A percentile compares a stretch with the other conserved stretches of the same genome.
phyloP scores from a whole-genome alignment of 1,284 basidiomycete species.

The Leccinum huronense region DNA sequence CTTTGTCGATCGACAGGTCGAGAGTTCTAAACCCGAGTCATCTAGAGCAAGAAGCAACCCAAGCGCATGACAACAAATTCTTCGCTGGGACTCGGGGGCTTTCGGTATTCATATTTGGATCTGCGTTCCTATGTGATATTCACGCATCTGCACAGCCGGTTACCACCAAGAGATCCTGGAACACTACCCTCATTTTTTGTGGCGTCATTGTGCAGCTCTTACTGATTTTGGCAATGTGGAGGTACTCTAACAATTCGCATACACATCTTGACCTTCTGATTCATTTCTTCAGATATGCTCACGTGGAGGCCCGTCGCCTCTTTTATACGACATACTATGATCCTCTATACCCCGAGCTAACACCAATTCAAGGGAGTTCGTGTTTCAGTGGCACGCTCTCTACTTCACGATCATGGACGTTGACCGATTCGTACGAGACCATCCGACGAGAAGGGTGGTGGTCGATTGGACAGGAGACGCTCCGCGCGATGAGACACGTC shows the following conservation, averaged over 20 bases:
- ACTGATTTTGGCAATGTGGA: constrained; percentile 38
- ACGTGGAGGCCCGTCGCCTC: constrained; percentile 41
- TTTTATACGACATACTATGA: constrained; percentile 68
- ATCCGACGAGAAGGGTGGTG: constrained; percentile 32
- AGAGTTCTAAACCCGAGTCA: constrained; percentile 44
- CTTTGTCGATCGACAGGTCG: constrained; percentile 31
- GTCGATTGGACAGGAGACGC: constrained; percentile 26
- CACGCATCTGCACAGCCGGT: constrained; percentile 19
- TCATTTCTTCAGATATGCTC: constrained; percentile 37
- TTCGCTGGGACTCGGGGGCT: constrained; percentile 16
- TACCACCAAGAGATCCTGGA: constrained; percentile 25
- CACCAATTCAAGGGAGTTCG: constrained; percentile 33
- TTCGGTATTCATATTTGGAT: constrained; percentile 22
- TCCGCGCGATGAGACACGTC: constrained; percentile 24
- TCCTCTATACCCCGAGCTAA: constrained; percentile 67
- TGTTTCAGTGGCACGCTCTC: constrained; percentile 25
- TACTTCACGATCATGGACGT: constrained; percentile 30
- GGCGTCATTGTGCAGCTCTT: constrained; percentile 35
- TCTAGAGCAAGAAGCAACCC: constrained; percentile 52
- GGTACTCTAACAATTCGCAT: constrained; percentile 23
- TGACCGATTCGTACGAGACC: constrained; percentile 32
- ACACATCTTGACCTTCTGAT: constrained; percentile 3
- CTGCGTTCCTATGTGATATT: constrained; percentile 7
- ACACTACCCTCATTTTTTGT: constrained; percentile 24
- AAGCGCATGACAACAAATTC: constrained; percentile 24